phyloP scores from a whole-genome alignment of 2,329 filamentous ascomycete species.

The Pseudocercospora musae region DNA sequence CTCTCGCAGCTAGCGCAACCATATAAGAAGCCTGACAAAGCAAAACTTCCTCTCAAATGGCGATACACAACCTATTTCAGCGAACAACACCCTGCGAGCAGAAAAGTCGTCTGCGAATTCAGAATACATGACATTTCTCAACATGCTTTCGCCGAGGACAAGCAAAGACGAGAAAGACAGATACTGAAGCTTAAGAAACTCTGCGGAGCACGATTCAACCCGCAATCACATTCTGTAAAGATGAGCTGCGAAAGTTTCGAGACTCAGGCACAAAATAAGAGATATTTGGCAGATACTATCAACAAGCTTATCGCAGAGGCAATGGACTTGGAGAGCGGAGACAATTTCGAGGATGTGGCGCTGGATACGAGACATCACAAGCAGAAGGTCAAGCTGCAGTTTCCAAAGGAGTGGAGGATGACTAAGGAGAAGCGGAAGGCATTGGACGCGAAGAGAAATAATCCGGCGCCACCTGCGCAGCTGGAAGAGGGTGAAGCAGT shows the following conservation, averaged over 20 bases:
- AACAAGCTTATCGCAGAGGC: constrained; percentile 70
- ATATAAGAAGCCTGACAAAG: constrained; percentile 64
- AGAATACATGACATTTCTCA: constrained; percentile 57
- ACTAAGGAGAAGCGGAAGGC: constrained; percentile 64
- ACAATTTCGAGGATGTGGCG: constrained; percentile 85
- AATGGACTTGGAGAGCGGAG: constrained; percentile 59
- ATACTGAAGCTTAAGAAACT: constrained; percentile 82
- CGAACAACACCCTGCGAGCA: constrained; percentile 83
- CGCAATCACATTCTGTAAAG: constrained; percentile 72
- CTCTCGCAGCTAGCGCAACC: constrained; percentile 77
- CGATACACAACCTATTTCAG: constrained; percentile 96
- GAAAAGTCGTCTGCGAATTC: constrained; percentile 94
- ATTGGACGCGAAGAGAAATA: constrained; percentile 59
- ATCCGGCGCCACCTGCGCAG: constrained; percentile 47
- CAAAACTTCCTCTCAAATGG: constrained; percentile 75
- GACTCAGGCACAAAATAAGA: constrained; percentile 92
- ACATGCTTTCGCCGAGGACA: constrained; percentile 49
- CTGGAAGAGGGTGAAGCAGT: constrained; percentile 55
- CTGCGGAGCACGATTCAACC: constrained; percentile 81
- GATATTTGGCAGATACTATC: constrained; percentile 80
- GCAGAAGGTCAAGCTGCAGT: constrained; percentile 63
- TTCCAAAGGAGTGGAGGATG: constrained; percentile 81
- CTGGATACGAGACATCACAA: constrained; percentile 84
- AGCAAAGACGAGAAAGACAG: constrained; percentile 63
- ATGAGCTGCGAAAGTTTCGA: constrained; percentile 84